Evolutionary conservation across 768 basidiomycete species (phyloP), one percentile per base, ranked within the genome.

Genomic region (Amanita rimosa): DNA sequence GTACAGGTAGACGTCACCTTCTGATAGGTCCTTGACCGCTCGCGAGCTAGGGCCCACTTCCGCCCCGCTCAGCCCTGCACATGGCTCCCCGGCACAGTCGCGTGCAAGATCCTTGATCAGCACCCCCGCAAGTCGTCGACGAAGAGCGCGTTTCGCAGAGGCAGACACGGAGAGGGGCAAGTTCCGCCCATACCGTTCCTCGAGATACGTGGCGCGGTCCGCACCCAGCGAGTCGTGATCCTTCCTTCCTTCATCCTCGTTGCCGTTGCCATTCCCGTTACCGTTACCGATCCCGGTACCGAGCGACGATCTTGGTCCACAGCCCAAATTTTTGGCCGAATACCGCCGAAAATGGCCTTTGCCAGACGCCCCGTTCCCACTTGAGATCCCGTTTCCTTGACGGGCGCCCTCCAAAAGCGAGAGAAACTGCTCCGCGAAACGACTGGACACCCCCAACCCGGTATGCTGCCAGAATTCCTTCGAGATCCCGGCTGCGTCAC

Each of bases 401-500:
- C 10, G 10, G 3, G 60, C 34, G 27, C 69, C 68, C 24, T 75
- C 74, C 1, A 93, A 70, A 56, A 90, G 68, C 24, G 79, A 70
- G 37, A 98, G 70, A 59, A 87, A 92, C 50, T 79, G 72, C 51
- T 93, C 91, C 3, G 92, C 92, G 16, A 85, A 66, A 6, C 95
- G 81, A 52, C 88, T 92, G 3, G 87, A 91, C 35, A 99, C 82
- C 1, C 94, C 93, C 51, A 85, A 68, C 0, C 95, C 95, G 0
- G 85, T 81, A 61, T 97, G 95, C 56, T 97, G 94, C 95, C 95
- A 98, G 64, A 94, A 97, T 62, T 91, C 75, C 61, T 88, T 95
- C 6, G 89, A 91, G 6, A 83, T 61, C 7, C 73, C 58, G 56
- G 74, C 82, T 3, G 75, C 63, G 3, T 78, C 72, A 2, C 67